These are phyloP conservation scores for Geotrichum restrictum DNA, from an alignment of 1,139 yeast genomes.

Conservation along the genomic window DNA sequence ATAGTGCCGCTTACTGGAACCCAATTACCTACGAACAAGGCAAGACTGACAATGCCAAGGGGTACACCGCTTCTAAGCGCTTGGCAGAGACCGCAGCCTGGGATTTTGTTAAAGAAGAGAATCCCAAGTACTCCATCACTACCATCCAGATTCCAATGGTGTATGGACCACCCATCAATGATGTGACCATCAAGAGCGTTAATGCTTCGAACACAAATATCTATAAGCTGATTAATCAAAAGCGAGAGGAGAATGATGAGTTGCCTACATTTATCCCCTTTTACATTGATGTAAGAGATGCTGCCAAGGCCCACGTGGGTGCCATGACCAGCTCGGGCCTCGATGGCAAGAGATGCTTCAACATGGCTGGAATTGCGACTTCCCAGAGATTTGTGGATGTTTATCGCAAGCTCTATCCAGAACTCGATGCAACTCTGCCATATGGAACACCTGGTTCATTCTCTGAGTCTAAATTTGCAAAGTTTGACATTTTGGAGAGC, in stretches of 20 bases:
- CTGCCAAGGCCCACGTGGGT: conserved; percentile 17
- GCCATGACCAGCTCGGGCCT: conserved; percentile 29
- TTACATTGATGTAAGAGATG: conserved; percentile 20
- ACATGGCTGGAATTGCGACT: conserved; percentile 37
- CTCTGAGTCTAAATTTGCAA: conserved; percentile 4
- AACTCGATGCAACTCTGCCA: conserved; percentile 13
- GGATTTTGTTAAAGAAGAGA: conserved; percentile 41
- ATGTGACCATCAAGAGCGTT: conserved; percentile 28
- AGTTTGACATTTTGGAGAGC: conserved; percentile 25
- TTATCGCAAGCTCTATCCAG: conserved; percentile 30
- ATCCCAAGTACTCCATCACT: conserved; percentile 40
- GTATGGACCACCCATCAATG: conserved; percentile 46
- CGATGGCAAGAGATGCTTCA: conserved; percentile 42
- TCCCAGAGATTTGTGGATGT: conserved; percentile 38
- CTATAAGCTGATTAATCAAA: conserved; percentile 22
- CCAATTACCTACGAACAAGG: conserved; percentile 40
- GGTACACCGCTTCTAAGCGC: conserved; percentile 38
- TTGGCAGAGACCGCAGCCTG: conserved; percentile 45
- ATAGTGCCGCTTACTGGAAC: conserved; percentile 42
- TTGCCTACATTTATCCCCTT: conserved; percentile 10
- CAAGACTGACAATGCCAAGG: conserved; percentile 25
- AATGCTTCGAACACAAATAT: conserved; percentile 30
- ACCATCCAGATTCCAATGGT: conserved; percentile 46
- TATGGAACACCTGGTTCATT: conserved; percentile 16
- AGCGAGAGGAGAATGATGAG: background rate